Conservation (phyloP, 441 rosid genomes). For the Corymbia calophylla region DNA sequence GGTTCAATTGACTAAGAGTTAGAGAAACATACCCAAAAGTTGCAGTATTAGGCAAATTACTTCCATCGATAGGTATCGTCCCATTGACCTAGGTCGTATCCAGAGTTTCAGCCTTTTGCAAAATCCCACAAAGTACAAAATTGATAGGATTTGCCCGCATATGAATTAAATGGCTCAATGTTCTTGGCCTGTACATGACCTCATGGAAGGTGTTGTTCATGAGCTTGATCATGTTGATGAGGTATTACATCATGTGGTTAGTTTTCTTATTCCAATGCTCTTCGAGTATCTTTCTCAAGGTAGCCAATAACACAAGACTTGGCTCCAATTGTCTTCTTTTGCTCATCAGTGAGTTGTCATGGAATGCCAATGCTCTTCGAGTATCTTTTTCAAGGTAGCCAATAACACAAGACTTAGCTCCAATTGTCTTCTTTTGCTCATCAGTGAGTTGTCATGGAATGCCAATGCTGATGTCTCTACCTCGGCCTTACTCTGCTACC, state of each 20-base stretch:
- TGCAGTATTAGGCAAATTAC: not conserved
- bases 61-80: not conserved
- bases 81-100: not conserved
- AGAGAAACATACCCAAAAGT: not conserved
- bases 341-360: too few species aligned
- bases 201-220: not conserved
- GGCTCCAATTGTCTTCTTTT: not conserved
- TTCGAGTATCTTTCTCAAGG: not conserved
- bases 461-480: not conserved
- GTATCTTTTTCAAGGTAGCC: not conserved
- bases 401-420: not conserved
- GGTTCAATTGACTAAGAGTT: not conserved
- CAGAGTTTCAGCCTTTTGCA: not conserved
- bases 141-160: not conserved
- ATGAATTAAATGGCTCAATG: not conserved
- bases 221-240: not conserved
- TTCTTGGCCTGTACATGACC: not conserved
- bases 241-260: not conserved
- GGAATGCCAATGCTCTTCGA: not conserved
- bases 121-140: not conserved
- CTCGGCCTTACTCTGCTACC: not conserved
- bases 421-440: not conserved
- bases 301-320: not conserved
- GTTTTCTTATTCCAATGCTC: not conserved
- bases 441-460: not conserved